Base-by-base conservation (phyloP, 257 asterid genomes). In the Ocimum tenuiflorum region DNA sequence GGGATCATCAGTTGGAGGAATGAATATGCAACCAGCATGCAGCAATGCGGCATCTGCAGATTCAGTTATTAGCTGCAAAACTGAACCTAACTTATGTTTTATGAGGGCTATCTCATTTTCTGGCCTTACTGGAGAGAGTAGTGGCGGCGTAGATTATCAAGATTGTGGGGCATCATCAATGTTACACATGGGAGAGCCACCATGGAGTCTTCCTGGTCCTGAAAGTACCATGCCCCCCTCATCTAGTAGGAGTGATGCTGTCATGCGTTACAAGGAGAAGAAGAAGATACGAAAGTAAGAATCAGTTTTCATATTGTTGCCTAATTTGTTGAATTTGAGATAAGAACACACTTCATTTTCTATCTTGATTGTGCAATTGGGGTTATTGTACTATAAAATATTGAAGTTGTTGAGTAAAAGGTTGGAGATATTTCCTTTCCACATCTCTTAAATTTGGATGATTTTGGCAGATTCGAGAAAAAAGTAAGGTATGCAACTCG, bases 251-350 rank as follows among this genome's bases (percentile, higher is more conserved):
- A 89, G 67, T 33, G 79, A 83, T 73, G 99, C 92, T 50, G 97
- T 94, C 52, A 62, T 81, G 85, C 97, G 99, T 43, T 92, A 92
- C 74, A 89, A 75, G 86, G 96, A 90, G 79, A 92, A 92, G 89
- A 92, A 87, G 80, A 92, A 92, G 86, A 68, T 80, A 7, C 75
- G 88, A 42, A 79, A 77, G 88, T 79, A 75, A 63, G 81, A 19
- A 60, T 61, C 10, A 0, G 7, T 3, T 9, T 14, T 15, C 20
- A 3, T 19, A 15, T 50, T 62, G 15, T 48, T 18, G 4, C 33
- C 58, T 24, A 38, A 12, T 13, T 52, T 35, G 13, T 52, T 60
- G 36, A 42, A 27, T 31, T 18, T 5, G 14, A 7, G 56, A 13
- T 15, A 15, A 12, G 13, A 14, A n/a, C 60, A 18, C 52, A 41